Evolutionary conservation across 345 rosid species (phyloP), one percentile per base, ranked within the genome.

Genomic region (Cardamine occulta): DNA sequence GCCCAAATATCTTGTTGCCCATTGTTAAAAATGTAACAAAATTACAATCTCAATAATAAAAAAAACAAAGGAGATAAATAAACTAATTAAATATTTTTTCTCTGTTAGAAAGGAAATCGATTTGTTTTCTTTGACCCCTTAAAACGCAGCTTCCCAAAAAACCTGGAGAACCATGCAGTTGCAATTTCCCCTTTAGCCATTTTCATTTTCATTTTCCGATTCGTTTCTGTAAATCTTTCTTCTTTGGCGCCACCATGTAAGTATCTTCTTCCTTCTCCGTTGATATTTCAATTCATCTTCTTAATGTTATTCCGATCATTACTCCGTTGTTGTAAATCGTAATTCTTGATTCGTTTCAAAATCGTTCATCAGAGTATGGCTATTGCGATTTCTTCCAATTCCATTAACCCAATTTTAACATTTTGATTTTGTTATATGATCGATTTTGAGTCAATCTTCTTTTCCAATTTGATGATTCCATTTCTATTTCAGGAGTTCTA

Each of bases 401-500:
- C 26, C 17, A 17, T 10, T 26, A 15, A 9, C 18, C 7, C 7
- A 31, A 56, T 42, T 28, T 60, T 23, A 6, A n/a, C 48, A n/a
- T 59, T 32, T 59, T 2, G 8, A 7, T 40, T 10, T 42, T 1
- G 45, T 1, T 40, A 40, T 40, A 12, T 21, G 23, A 21, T 21
- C 23, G 28, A 26, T 26, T 26, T 26, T 26, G 28, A 26, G 28
- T 26, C 28, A 26, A 26, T 26, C 34, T 1, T 56, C 37, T n/a
- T 18, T 64, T 44, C 7, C 4, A 24, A 14, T 37, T 4, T 49
- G 52, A 23, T 68, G 8, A 26, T 35, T 54, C 28, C 28, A 4
- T 67, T 60, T 51, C 14, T 19, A 5, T 52, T 69, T 32, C 73
- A 78, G 81, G 81, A 72, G 42, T 66, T 72, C 34, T 31, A 66